Base-by-base conservation (phyloP, 2,329 filamentous ascomycete species). In the Chrysosporium queenslandicum region DNA sequence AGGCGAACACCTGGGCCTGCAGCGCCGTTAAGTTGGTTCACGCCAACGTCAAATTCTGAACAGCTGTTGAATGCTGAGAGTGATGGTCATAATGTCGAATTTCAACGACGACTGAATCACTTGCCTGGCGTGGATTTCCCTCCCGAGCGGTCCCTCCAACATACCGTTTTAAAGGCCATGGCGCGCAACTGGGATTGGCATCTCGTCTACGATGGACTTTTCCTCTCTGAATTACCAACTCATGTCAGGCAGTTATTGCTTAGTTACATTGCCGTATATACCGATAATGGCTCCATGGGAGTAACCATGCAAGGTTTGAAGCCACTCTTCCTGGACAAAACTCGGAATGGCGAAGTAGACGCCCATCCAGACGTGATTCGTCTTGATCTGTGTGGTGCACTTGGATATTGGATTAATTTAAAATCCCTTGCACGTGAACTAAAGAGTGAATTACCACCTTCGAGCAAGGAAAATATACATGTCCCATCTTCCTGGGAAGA, bases 181-280 rank as follows among this genome's bases (percentile, higher is more conserved):
- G 78, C 79, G 2, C 59, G 64, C 21, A 72, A 79, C 21, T 84
- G 80, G 80, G 63, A 71, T 8, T 74, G 74, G 64, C 73, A 83
- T 55, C 63, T 76, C 23, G 71, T 77, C 48, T 80, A 80, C 56
- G 78, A 82, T 58, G 74, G 77, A 52, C 66, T 75, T 16, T 78
- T 77, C 46, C 63, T 83, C 2, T 67, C 71, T 1, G 67, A 74
- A 2, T 59, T 83, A 11, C 77, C 80, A 0, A 64, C 69, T 14
- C 68, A 70, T 37, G 59, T 80, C 4, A 79, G 79, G 58, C 66
- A 75, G 55, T 63, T 71, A 1, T 57, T 84, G 30, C 61, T 83
- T 21, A 79, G 75, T 57, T 83, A 82, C 61, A 60, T 83, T 27
- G 71, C 74, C 3, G 62, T 71, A 12, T 78, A 78, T 58, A 72